Evolutionary conservation across 208 protist genomes (phyloP).

Genomic region (Trypanosoma boissoni): DNA sequence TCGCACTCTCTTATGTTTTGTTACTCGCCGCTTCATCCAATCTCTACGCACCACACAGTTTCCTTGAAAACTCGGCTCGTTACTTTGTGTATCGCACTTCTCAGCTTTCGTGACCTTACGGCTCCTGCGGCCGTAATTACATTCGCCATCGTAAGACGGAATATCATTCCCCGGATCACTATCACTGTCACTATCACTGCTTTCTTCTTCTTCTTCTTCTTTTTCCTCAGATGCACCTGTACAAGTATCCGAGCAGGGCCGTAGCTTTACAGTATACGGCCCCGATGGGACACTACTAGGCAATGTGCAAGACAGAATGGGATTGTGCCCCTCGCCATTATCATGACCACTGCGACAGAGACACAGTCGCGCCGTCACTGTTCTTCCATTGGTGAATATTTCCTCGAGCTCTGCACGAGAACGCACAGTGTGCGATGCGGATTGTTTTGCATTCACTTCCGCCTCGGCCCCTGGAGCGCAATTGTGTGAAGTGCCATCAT

Average conservation of each 20-base stretch:
- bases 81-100: too few relatives aligned
- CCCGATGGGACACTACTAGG: too few relatives aligned
- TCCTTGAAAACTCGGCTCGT: too few relatives aligned
- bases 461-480: too few relatives aligned
- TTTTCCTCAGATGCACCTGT: neutral
- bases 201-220: neutral
- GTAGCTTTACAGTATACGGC: neutral
- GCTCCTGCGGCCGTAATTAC: too few relatives aligned
- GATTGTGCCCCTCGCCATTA: neutral
- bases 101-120: too few relatives aligned
- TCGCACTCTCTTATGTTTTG: too few relatives aligned
- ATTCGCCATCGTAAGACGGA: too few relatives aligned
- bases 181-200: neutral
- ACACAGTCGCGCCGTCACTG: constrained; percentile 11
- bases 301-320: neutral
- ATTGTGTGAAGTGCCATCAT: too few relatives aligned
- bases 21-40: too few relatives aligned
- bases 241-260: neutral
- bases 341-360: too few relatives aligned
- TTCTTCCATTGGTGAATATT: constrained; percentile 1
- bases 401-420: constrained; percentile 18
- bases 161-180: neutral
- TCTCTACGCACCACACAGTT: too few relatives aligned
- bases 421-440: constrained; percentile 6
- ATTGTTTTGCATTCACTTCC: neutral